Base-by-base conservation (phyloP, 2,329 filamentous ascomycete species). In the Basipetospora chlamydospora region DNA sequence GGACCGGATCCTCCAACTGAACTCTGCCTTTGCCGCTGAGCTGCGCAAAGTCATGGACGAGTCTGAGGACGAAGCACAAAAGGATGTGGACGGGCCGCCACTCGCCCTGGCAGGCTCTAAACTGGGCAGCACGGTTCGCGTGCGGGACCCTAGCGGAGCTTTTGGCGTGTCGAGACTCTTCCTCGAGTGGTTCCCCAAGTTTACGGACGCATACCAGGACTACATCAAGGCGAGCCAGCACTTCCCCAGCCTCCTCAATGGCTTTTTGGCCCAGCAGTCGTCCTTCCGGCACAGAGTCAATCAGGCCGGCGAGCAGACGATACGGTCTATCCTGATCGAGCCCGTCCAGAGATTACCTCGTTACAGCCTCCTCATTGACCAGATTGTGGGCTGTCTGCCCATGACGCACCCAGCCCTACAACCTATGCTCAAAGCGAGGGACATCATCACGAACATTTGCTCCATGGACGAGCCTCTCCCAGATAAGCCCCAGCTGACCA, bases 341-440 rank as follows among this genome's bases (percentile, higher is more conserved):
- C 90, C 90, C 3, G 87, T 98, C 1, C 90, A 98, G 56, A 73
- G 90, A 36, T 68, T 98, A 36, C 90, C 90, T 18, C 79, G 90
- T 18, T 98, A 98, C 59, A 95, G 85, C 49, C 66, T 98, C 25
- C 80, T 96, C 51, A 96, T 98, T 47, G 90, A 98, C 59, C 87
- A 92, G 49, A 95, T 98, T 50, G 73, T 90, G 33, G 77, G 79
- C 45, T 86, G 81, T 42, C 69, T 96, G 13, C 87, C 88, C 4
- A 73, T 87, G 35, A 77, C 81, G 7, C 87, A 96, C 52, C 83
- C 86, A 3, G 87, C 87, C 1, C 67, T 94, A 37, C 79, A 81
- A 45, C 68, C 71, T 3, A 78, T 98, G 59, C 70, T 95, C 28
- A 87, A 85, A 52, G 87, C 90, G 1, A 73, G 88, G 45, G 90